A percentile compares a stretch with the other conserved stretches of the same genome.
These are phyloP conservation scores for Microsporum audouinii DNA, from an alignment of 2,329 filamentous ascomycete species.

Conservation along the genomic window DNA sequence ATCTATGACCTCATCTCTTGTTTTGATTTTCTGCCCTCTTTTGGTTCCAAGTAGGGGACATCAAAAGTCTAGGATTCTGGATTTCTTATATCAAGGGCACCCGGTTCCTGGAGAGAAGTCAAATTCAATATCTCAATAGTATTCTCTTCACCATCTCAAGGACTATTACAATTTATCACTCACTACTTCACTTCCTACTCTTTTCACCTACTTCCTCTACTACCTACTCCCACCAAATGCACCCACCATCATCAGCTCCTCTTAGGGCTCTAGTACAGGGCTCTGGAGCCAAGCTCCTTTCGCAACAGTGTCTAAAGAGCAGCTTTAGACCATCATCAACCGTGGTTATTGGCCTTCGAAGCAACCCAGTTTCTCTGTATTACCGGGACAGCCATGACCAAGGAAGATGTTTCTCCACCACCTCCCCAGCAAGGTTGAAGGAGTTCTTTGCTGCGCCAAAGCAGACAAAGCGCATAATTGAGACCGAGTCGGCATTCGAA, in stretches of 20 bases:
- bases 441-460: constrained; percentile 49
- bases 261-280: constrained; percentile 8
- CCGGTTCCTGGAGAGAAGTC: not conserved
- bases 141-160: not conserved
- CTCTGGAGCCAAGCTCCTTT: constrained; percentile 10
- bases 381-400: not conserved
- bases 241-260: constrained; percentile 6
- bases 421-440: constrained; percentile 26
- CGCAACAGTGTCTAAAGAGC: constrained; percentile 10
- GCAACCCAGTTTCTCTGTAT: not conserved
- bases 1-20: not conserved
- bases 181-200: not conserved
- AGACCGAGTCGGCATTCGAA: constrained; percentile 55
- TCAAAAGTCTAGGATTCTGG: not conserved
- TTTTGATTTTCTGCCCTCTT: not conserved
- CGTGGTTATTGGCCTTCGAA: constrained; percentile 8
- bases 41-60: not conserved
- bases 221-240: not conserved
- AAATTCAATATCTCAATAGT: not conserved
- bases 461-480: constrained; percentile 50
- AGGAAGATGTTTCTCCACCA: constrained; percentile 29
- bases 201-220: not conserved
- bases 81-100: not conserved
- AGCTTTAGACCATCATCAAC: constrained; percentile 4
- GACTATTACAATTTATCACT: not conserved